A percentile compares a stretch with the other conserved stretches of the same genome.
Conservation (phyloP, 1,139 yeast species). For the Suhomyces ambrosiae region DNA sequence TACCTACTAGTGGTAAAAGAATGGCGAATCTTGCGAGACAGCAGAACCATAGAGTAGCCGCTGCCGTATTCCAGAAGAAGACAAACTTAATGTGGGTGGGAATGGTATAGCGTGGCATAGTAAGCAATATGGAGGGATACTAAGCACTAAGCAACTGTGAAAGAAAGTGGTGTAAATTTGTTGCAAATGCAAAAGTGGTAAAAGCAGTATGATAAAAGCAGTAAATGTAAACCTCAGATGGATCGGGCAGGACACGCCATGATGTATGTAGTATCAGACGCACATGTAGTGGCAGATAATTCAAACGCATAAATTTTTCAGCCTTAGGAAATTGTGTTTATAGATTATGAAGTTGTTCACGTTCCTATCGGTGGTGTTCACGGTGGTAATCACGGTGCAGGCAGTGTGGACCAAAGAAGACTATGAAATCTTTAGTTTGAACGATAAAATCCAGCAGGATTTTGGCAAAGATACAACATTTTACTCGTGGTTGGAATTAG, state of each 20-base stretch:
- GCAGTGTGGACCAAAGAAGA: conserved; percentile 57
- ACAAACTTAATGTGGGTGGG: conserved; percentile 33
- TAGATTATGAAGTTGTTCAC: conserved; percentile 4
- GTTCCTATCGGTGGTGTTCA: conserved; percentile 1
- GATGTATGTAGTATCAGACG: too few species aligned
- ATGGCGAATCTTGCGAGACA: conserved; percentile 53
- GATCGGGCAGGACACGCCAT: neutral
- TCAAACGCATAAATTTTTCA: too few species aligned
- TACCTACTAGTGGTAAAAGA: conserved; percentile 62
- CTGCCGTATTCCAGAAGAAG: conserved; percentile 37
- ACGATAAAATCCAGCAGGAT: conserved; percentile 64
- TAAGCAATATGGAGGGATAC: neutral
- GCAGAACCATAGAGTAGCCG: conserved; percentile 54
- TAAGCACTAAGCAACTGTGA: too few species aligned
- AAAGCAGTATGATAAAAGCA: too few species aligned
- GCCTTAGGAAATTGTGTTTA: too few species aligned
- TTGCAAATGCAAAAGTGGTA: neutral
- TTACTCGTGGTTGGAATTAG: conserved; percentile 65
- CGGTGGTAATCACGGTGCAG: conserved; percentile 4
- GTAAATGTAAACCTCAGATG: too few species aligned
- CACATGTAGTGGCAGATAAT: too few species aligned
- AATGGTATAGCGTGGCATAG: conserved; percentile 35
- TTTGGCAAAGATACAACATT: conserved; percentile 66
- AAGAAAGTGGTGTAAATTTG: neutral
- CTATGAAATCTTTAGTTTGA: conserved; percentile 77